phyloP scores from a whole-genome alignment of 1,284 basidiomycete genomes.

The Psilocybe mexicana region DNA sequence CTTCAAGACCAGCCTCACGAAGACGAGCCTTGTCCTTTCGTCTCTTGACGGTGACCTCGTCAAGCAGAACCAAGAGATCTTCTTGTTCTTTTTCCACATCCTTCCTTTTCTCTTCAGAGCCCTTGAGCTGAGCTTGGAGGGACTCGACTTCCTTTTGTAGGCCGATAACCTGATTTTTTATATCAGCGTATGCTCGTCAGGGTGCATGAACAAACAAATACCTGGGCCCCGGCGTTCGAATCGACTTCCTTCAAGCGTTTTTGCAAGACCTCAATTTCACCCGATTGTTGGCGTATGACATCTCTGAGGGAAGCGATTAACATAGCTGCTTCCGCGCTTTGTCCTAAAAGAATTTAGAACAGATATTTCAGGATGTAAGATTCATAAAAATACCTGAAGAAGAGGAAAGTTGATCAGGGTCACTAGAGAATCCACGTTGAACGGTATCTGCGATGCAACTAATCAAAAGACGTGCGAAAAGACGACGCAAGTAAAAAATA shows the following conservation, averaged over 20 bases:
- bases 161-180: constrained; percentile 32
- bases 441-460: constrained; percentile 53
- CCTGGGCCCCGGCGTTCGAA: constrained; percentile 24
- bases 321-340: constrained; percentile 76
- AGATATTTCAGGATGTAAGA: background rate
- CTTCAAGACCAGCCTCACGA: constrained; percentile 75
- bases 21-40: constrained; percentile 80
- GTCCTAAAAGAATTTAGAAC: constrained; percentile 40
- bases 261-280: constrained; percentile 71
- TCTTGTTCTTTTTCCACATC: constrained; percentile 95
- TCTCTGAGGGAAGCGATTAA: constrained; percentile 80
- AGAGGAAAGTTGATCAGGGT: constrained; percentile 62
- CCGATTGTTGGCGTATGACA: constrained; percentile 76
- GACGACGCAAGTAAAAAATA: background rate
- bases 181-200: background rate
- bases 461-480: background rate
- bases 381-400: constrained; percentile 46
- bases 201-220: constrained; percentile 1
- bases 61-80: constrained; percentile 89
- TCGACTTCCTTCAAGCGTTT: constrained; percentile 45
- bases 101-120: constrained; percentile 62
- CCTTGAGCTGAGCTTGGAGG: constrained; percentile 52
- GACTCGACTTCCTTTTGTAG: constrained; percentile 44
- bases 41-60: constrained; percentile 88
- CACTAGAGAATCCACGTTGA: constrained; percentile 64